phyloP scores from a whole-genome alignment of 805 yeast species.

The Kuraishia molischiana region DNA sequence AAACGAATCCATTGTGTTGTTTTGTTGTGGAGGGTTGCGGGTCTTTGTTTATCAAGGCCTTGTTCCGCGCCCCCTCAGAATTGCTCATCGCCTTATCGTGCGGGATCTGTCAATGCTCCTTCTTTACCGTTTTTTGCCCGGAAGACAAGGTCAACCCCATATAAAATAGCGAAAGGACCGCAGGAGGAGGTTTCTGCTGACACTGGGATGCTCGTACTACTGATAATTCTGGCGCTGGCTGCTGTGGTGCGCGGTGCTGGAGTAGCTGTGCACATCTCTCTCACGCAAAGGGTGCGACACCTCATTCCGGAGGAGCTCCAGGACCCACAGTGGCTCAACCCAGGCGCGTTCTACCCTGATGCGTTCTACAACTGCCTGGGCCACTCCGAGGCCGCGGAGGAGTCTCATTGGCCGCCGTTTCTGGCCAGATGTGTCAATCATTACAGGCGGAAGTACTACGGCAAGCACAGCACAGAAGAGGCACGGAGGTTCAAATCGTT shows the following conservation, averaged over 20 bases:
- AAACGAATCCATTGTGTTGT: no score
- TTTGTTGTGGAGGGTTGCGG: no score
- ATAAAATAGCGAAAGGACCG: no score
- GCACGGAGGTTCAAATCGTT: constrained; percentile 32
- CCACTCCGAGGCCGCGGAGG: constrained; percentile 36
- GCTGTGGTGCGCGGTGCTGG: no score
- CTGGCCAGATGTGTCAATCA: constrained; percentile 33
- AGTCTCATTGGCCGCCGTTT: constrained; percentile 65
- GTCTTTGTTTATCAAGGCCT: no score
- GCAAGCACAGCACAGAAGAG: constrained; percentile 8
- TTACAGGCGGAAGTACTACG: constrained; percentile 23
- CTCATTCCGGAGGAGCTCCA: constrained; percentile 24
- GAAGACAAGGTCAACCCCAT: no score
- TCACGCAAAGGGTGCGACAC: constrained; percentile 21
- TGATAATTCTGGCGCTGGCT: no score
- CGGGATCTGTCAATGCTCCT: no score
- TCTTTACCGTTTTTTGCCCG: not conserved
- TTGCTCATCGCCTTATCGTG: no score
- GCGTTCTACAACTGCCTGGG: constrained; percentile 54
- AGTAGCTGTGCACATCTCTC: constrained; percentile 23
- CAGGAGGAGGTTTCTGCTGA: no score
- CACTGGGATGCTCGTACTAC: no score
- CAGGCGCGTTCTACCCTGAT: constrained; percentile 66
- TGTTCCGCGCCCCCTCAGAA: no score
- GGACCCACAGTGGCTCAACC: constrained; percentile 23